Evolutionary conservation across 805 yeast species (phyloP).

Genomic region (Hanseniaspora lindneri): DNA sequence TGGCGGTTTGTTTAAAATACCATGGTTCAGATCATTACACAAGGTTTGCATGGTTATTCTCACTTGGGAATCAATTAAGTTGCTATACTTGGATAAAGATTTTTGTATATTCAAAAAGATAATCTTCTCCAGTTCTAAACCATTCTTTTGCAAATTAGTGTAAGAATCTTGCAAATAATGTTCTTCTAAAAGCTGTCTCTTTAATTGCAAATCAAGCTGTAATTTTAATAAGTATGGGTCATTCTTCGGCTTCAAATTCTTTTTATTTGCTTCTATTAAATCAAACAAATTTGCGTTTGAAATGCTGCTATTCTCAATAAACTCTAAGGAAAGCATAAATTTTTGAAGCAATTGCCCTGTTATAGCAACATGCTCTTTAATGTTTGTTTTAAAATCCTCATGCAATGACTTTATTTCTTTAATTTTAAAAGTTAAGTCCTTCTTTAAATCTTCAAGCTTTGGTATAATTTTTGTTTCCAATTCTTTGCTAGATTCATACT

Average conservation of each 20-base stretch:
- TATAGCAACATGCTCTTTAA: constrained; percentile 48
- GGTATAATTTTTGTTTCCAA: constrained; percentile 45
- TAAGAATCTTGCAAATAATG: constrained; percentile 55
- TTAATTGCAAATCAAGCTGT: constrained; percentile 53
- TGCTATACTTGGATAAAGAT: constrained; percentile 41
- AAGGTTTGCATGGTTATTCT: constrained; percentile 45
- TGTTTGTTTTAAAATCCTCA: constrained; percentile 48
- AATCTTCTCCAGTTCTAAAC: constrained; percentile 52
- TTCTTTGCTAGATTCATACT: constrained; percentile 43
- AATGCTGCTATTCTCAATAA: constrained; percentile 30
- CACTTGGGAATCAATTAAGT: constrained; percentile 42
- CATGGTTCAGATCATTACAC: constrained; percentile 33
- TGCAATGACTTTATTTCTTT: constrained; percentile 66
- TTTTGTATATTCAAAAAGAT: constrained; percentile 51
- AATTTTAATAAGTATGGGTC: constrained; percentile 57
- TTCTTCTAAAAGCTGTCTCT: constrained; percentile 52
- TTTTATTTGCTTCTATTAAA: constrained; percentile 9
- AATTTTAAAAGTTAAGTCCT: constrained; percentile 64
- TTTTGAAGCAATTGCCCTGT: constrained; percentile 47
- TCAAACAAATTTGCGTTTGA: constrained; percentile 22
- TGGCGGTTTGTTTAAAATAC: constrained; percentile 43
- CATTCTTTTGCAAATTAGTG: constrained; percentile 51
- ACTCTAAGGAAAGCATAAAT: constrained; percentile 36
- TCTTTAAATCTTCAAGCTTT: constrained; percentile 45
- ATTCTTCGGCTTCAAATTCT: constrained; percentile 30